A percentile compares a stretch with the other conserved stretches of the same genome.
These are phyloP conservation scores for Aspergillus niger DNA, from an alignment of 2,329 filamentous ascomycete species.

Conservation along the genomic window DNA sequence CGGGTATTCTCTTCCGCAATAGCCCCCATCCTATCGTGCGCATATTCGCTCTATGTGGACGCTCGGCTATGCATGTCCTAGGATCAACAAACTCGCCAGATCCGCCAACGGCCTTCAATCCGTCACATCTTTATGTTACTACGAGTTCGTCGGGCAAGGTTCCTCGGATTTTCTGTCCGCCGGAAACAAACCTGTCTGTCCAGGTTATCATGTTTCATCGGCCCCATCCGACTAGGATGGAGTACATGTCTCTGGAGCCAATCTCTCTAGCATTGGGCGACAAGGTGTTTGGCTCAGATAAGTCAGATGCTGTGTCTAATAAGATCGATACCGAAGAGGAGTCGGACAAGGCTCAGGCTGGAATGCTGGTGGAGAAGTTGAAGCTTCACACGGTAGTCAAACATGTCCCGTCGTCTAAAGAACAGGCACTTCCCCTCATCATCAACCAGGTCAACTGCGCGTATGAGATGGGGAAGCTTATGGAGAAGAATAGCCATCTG, in stretches of 20 bases:
- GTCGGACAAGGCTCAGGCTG: slow-evolving; percentile 63
- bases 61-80: slow-evolving; percentile 79
- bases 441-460: slow-evolving; percentile 96
- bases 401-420: slow-evolving; percentile 76
- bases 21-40: slow-evolving; percentile 76
- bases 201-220: slow-evolving; percentile 89
- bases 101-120: slow-evolving; percentile 58
- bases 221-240: slow-evolving; percentile 84
- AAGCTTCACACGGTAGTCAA: slow-evolving; percentile 82
- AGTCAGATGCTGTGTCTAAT: slow-evolving; percentile 43
- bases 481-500: slow-evolving; percentile 87
- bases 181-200: slow-evolving; percentile 67
- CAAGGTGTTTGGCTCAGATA: slow-evolving; percentile 54
- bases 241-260: slow-evolving; percentile 89
- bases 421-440: slow-evolving; percentile 76
- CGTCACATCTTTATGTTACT: slow-evolving; percentile 68
- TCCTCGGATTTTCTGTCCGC: slow-evolving; percentile 72
- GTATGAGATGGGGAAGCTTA: slow-evolving; percentile 78
- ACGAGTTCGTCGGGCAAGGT: slow-evolving; percentile 53
- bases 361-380: slow-evolving; percentile 77
- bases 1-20: slow-evolving; percentile 79
- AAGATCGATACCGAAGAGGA: slow-evolving; percentile 74
- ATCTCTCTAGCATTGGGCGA: slow-evolving; percentile 85
- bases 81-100: slow-evolving; percentile 72
- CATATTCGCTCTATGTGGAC: slow-evolving; percentile 82